A percentile compares a stretch with the other conserved stretches of the same genome.
Evolutionary conservation across 2,329 filamentous ascomycete species (phyloP).

Genomic region (Periconia macrospinosa): DNA sequence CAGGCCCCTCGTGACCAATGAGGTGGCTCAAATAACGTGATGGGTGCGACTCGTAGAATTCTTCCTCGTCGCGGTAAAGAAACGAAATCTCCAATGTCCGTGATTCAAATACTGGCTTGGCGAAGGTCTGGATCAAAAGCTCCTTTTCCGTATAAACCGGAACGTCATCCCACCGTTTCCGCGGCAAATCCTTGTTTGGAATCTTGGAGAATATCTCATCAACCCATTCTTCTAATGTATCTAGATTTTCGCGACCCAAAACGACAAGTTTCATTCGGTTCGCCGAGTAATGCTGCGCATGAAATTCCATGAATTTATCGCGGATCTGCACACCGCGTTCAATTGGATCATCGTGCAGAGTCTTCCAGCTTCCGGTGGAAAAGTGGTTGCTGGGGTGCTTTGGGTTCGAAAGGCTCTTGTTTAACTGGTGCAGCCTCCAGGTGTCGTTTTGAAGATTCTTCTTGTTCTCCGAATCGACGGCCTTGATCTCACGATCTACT

Average conservation of each 20-base stretch:
- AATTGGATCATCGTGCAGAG: constrained; percentile 80
- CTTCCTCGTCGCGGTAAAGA: constrained; percentile 81
- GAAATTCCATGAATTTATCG: constrained; percentile 90
- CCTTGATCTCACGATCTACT: constrained; percentile 81
- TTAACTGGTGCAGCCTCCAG: constrained; percentile 85
- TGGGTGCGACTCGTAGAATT: constrained; percentile 77
- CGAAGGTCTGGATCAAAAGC: constrained; percentile 73
- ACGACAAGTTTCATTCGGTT: constrained; percentile 93
- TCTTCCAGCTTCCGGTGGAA: constrained; percentile 85
- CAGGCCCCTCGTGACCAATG: constrained; percentile 89
- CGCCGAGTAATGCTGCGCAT: constrained; percentile 85
- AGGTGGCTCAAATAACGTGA: constrained; percentile 85
- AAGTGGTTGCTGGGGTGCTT: constrained; percentile 90
- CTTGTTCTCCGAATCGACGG: constrained; percentile 95
- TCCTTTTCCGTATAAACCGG: constrained; percentile 63
- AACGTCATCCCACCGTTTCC: constrained; percentile 67
- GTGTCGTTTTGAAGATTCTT: constrained; percentile 92
- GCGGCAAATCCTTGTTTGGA: constrained; percentile 76
- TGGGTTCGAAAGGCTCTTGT: constrained; percentile 84
- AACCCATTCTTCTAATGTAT: constrained; percentile 82
- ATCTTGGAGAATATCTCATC: constrained; percentile 80
- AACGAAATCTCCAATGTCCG: constrained; percentile 80
- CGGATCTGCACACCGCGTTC: constrained; percentile 79
- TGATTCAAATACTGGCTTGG: constrained; percentile 89
- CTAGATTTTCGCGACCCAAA: constrained; percentile 77